Conservation (phyloP, 1,139 yeast genomes). For the Yamadazyma jaroonii region DNA sequence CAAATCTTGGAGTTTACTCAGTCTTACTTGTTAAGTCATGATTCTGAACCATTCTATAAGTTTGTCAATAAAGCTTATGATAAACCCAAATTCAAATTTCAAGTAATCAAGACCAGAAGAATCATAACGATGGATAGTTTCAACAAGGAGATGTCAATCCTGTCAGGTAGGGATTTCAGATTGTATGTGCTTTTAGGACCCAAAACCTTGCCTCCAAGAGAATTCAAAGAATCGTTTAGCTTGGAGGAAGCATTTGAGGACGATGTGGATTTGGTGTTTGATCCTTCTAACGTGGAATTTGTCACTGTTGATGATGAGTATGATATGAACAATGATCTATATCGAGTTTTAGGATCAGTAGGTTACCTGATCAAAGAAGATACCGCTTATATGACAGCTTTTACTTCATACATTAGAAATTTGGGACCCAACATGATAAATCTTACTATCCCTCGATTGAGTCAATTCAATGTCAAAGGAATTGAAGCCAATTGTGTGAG, state of each 20-base stretch:
- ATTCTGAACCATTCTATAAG: constrained; percentile 2
- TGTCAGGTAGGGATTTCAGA: constrained; percentile 16
- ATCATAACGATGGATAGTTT: constrained; percentile 30
- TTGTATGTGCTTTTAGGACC: constrained; percentile 32
- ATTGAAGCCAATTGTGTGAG: constrained; percentile 43
- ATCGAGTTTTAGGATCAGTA: constrained; percentile 40
- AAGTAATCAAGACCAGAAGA: constrained; percentile 42
- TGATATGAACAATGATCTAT: constrained; percentile 17
- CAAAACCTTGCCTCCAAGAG: constrained; percentile 17
- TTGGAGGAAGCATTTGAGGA: constrained; percentile 22
- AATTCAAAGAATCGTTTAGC: constrained; percentile 20
- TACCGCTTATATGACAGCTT: constrained; percentile 45
- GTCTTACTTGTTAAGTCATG: neutral
- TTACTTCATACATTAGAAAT: constrained; percentile 48
- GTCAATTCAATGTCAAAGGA: neutral
- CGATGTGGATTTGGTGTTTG: constrained; percentile 26
- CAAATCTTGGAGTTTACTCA: constrained; percentile 2
- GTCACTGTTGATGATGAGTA: constrained; percentile 18
- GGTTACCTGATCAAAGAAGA: constrained; percentile 31
- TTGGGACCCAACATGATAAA: constrained; percentile 39
- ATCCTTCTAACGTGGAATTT: constrained; percentile 15
- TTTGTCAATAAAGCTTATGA: constrained; percentile 49
- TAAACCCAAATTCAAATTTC: constrained; percentile 41
- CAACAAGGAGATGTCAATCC: constrained; percentile 23
- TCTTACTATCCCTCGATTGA: constrained; percentile 6